phyloP scores from a whole-genome alignment of 495 filamentous ascomycete species.

The Bombardia bombarda region DNA sequence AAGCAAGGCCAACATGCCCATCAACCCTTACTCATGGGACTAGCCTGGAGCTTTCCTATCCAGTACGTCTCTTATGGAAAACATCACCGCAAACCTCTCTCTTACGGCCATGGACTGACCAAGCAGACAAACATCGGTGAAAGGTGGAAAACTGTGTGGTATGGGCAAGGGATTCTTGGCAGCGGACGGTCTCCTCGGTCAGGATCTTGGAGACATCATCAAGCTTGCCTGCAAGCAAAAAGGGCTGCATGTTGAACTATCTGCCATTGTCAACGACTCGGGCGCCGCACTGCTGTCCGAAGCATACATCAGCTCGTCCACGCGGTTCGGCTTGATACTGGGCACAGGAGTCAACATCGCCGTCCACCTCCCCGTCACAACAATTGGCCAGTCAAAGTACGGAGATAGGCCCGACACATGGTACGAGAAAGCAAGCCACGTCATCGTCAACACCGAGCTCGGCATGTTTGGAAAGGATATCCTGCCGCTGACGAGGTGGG shows the following conservation, averaged over 20 bases:
- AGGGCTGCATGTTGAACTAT: conserved; percentile 52
- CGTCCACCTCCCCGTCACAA: conserved; percentile 43
- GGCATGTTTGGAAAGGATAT: conserved; percentile 71
- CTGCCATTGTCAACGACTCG: conserved; percentile 79
- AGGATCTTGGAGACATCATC: conserved; percentile 46
- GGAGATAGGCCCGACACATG: conserved; percentile 43
- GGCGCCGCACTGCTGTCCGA: conserved; percentile 72
- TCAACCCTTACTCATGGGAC: conserved; percentile 48
- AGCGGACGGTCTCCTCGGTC: conserved; percentile 39
- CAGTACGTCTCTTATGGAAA: conserved; percentile 52
- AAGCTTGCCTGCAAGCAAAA: conserved; percentile 35
- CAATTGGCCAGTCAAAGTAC: conserved; percentile 43
- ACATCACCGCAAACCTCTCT: not conserved
- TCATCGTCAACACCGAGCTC: conserved; percentile 79
- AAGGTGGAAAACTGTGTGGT: conserved; percentile 64
- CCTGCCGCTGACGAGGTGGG: conserved; percentile 67
- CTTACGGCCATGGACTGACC: conserved; percentile 11
- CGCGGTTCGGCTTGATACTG: conserved; percentile 47
- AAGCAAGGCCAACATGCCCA: conserved; percentile 19
- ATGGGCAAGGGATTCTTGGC: conserved; percentile 80
- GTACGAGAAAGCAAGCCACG: conserved; percentile 47
- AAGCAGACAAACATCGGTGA: conserved; percentile 64
- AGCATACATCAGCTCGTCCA: conserved; percentile 62
- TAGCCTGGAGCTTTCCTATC: conserved; percentile 86
- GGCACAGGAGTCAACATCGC: conserved; percentile 52